phyloP scores from a whole-genome alignment of 371 early-diverging fungal species.

The Conidiobolus incongruus region DNA sequence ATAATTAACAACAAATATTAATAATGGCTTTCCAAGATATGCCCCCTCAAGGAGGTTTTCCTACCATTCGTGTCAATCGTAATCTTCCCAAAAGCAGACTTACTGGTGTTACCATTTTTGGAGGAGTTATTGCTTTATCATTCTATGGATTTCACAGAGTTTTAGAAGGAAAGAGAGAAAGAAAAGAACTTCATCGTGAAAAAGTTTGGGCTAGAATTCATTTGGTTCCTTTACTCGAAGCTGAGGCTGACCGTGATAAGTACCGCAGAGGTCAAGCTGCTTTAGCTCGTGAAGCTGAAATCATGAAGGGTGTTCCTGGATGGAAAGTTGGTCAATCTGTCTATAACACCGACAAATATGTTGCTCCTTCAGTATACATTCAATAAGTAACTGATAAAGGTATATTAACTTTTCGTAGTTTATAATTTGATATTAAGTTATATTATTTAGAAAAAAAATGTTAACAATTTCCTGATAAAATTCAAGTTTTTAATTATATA shows the following conservation, averaged over 20 bases:
- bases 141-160: constrained; percentile 29
- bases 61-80: constrained; percentile 60
- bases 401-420: no score
- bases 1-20: neutral
- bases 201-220: constrained; percentile 84
- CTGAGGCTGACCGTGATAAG: constrained; percentile 82
- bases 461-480: no score
- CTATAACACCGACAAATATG: constrained; percentile 65
- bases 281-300: constrained; percentile 51
- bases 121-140: constrained; percentile 23
- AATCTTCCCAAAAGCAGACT: constrained; percentile 76
- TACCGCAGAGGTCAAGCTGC: constrained; percentile 63
- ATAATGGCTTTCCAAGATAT: constrained; percentile 28
- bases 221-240: constrained; percentile 69
- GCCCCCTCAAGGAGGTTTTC: constrained; percentile 48
- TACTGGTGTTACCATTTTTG: constrained; percentile 33
- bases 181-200: constrained; percentile 77
- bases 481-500: no score
- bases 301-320: constrained; percentile 68
- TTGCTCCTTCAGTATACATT: constrained; percentile 21
- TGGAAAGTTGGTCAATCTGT: constrained; percentile 67
- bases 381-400: neutral
- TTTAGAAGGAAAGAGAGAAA: constrained; percentile 43
- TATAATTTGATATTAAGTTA: no score
- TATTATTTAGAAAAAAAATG: no score